Evolutionary conservation across 768 basidiomycete species (phyloP).

Genomic region (Russula griseocarnosa): DNA sequence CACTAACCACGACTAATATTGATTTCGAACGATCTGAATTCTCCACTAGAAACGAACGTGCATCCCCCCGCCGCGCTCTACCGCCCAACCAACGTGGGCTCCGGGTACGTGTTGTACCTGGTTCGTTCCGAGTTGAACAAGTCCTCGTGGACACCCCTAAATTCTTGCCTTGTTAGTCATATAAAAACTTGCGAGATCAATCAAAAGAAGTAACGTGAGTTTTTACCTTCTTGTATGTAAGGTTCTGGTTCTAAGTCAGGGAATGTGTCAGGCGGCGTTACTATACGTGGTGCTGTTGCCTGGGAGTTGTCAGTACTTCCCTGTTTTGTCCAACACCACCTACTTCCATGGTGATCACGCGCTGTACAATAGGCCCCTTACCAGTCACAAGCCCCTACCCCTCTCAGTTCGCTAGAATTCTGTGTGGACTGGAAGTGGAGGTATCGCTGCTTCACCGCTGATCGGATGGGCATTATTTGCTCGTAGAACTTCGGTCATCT

Average conservation of each 20-base stretch:
- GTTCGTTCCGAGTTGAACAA: not conserved
- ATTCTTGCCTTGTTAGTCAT: slow-evolving; percentile 2
- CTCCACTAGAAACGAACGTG: not conserved
- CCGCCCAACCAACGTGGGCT: not conserved
- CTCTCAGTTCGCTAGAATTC: not conserved
- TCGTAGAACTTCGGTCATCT: not conserved
- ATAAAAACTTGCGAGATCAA: not conserved
- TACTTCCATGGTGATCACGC: not conserved
- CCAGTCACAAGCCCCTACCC: not conserved
- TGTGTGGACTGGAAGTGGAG: not conserved
- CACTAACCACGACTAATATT: not conserved
- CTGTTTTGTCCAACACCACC: not conserved
- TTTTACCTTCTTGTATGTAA: not conserved
- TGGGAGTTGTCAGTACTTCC: not conserved
- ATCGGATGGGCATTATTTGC: not conserved
- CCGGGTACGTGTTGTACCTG: not conserved
- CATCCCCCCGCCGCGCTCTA: not conserved
- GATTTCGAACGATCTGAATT: not conserved
- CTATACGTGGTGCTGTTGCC: not conserved
- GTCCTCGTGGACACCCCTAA: slow-evolving; percentile 17
- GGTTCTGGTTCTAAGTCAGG: not conserved
- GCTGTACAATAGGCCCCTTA: not conserved
- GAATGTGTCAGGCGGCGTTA: not conserved
- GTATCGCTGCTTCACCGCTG: not conserved
- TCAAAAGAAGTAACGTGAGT: not conserved